Percentiles rank a stretch among this genome's conserved stretches.
These are phyloP conservation scores for Helotiales sp. DNA, from an alignment of 2,329 filamentous ascomycete species.

Conservation along the genomic window DNA sequence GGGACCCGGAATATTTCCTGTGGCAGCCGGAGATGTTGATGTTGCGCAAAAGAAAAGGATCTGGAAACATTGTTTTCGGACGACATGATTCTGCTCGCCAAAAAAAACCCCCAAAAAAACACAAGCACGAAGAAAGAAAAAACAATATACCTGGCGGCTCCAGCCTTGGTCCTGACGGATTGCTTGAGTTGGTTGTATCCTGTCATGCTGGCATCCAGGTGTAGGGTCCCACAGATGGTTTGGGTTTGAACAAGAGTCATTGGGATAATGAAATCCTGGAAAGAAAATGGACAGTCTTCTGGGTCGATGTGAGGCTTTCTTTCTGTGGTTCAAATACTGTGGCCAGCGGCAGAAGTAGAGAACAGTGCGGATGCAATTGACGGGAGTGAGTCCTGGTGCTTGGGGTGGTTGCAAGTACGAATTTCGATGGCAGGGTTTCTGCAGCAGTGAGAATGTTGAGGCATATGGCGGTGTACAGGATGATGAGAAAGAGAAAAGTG, in stretches of 20 bases:
- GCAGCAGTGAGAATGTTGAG: constrained; percentile 25
- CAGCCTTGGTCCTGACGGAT: constrained; percentile 39
- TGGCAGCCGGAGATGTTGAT: constrained; percentile 24
- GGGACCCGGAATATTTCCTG: constrained; percentile 1
- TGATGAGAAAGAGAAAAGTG: constrained; percentile 27
- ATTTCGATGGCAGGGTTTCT: constrained; percentile 27
- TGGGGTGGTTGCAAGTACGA: constrained; percentile 30
- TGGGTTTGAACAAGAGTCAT: constrained; percentile 43
- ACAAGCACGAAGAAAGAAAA: constrained; percentile 31
- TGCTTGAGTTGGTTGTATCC: constrained; percentile 38
- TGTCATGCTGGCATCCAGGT: constrained; percentile 41
- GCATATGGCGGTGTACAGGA: constrained; percentile 25
- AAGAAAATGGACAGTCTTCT: constrained; percentile 23
- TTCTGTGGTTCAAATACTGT: constrained; percentile 21
- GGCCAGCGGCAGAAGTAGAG: constrained; percentile 31
- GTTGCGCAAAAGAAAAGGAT: constrained; percentile 32
- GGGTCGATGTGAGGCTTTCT: constrained; percentile 24
- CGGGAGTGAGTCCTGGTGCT: constrained; percentile 15
- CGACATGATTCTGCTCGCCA: constrained; percentile 37
- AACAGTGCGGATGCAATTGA: constrained; percentile 16
- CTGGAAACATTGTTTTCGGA: constrained; percentile 39
- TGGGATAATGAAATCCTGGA: constrained; percentile 30
- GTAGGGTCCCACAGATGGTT: constrained; percentile 35
- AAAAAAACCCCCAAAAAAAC: constrained; percentile 27
- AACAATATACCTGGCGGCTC: constrained; percentile 43